Evolutionary conservation across 2,329 filamentous ascomycete genomes (phyloP), one percentile per base, ranked within the genome.

Genomic region (Aureobasidium sp.): DNA sequence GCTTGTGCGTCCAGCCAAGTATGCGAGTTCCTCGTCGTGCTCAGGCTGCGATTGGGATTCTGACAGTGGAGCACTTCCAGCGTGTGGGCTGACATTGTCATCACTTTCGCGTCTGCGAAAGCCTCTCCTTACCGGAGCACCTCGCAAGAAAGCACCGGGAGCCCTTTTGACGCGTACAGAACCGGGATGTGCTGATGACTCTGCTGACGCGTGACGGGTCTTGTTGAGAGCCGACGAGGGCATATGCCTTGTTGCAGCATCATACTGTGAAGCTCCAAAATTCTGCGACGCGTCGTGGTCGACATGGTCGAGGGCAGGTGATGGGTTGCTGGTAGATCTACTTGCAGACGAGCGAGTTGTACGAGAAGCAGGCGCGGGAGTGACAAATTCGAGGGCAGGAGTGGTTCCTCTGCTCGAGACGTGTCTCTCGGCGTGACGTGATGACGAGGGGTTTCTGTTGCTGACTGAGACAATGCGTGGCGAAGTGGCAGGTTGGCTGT

Each of bases 101-200:
- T 79, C 77, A 59, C 76, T 77, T 59, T 82, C 82, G 63, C 85
- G 79, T 66, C 86, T 81, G 65, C 88, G 82, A 29, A 73, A 71
- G 32, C 89, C 90, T 67, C 91, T 82, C 61, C 90, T 84, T 24
- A 90, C 89, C 32, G 90, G 90, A 37, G 70, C 72, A 0, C 89
- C 90, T 67, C 89, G 91, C 26, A 94, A 78, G 67, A 93, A 92
- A 64, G 85, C 88, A 1, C 90, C 90, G 17, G 87, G 87, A 15
- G 90, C 84, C 64, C 89, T 81, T 75, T 92, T 93, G 63, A 92
- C 79, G 5, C 90, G 84, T 80, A 92, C 84, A 0, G 90, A 91
- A 68, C 87, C 87, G 64, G 90, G 88, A 1, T 85, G 77, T 15
- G 84, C 86, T 37, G 77, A 75, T 37, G 88, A 86, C 27, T 92